A percentile compares a stretch with the other conserved stretches of the same genome.
Conservation (phyloP, 2,329 filamentous ascomycete genomes). For the Helminthosporium solani region DNA sequence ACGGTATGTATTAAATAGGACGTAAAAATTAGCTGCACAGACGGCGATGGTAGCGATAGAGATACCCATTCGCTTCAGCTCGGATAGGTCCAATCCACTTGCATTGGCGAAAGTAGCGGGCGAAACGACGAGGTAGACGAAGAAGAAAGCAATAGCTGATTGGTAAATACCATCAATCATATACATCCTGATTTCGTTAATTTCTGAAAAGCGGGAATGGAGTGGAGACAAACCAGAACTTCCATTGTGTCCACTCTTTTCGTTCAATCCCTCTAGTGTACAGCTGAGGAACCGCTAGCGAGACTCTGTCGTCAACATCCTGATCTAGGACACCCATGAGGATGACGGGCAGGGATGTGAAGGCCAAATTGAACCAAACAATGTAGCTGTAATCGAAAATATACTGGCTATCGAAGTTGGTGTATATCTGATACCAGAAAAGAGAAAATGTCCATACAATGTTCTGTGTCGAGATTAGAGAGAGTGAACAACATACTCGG, state of each 20-base stretch:
- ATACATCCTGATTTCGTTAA: conserved; percentile 59
- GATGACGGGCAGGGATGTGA: conserved; percentile 91
- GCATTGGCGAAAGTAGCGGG: conserved; percentile 67
- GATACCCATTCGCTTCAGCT: conserved; percentile 80
- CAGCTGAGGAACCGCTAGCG: conserved; percentile 88
- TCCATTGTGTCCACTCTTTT: conserved; percentile 90
- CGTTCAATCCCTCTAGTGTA: conserved; percentile 95
- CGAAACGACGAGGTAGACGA: conserved; percentile 78
- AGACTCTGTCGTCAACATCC: conserved; percentile 92
- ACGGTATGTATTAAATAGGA: conserved; percentile 92
- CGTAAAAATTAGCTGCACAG: conserved; percentile 87
- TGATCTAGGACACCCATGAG: conserved; percentile 97
- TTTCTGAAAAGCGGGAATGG: background rate
- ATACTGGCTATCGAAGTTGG: conserved; percentile 94
- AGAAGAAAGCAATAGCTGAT: conserved; percentile 89
- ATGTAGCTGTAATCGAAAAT: conserved; percentile 98
- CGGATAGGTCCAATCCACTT: conserved; percentile 74
- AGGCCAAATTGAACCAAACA: conserved; percentile 91
- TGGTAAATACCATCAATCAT: conserved; percentile 96
- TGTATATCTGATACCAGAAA: conserved; percentile 97
- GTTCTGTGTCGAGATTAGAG: conserved; percentile 59
- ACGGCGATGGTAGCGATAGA: conserved; percentile 84
- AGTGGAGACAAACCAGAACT: conserved; percentile 79
- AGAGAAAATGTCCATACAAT: conserved; percentile 95
- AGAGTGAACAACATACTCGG: conserved; percentile 1